Conservation (phyloP, 257 asterid genomes). For the Leonotis leonurus region DNA sequence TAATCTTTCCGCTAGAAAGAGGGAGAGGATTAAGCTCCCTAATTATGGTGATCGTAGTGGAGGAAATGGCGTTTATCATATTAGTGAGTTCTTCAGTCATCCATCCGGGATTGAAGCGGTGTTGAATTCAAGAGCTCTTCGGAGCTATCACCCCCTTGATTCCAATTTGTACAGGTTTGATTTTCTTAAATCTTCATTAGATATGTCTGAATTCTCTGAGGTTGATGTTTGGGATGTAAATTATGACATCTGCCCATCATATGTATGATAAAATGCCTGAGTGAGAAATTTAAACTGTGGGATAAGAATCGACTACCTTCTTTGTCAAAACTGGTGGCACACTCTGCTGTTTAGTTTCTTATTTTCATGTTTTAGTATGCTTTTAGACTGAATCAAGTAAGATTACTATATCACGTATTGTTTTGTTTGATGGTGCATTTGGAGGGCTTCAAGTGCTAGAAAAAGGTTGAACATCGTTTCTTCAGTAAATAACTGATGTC, state of each 20-base stretch:
- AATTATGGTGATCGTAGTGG: conserved; percentile 30
- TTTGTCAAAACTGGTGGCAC: too few species aligned
- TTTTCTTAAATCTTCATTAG: not conserved
- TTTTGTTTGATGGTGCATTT: too few species aligned
- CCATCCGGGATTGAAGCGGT: conserved; percentile 77
- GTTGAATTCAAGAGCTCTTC: conserved; percentile 69
- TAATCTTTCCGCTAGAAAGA: conserved; percentile 58
- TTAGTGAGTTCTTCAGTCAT: conserved; percentile 65
- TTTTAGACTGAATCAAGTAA: too few species aligned
- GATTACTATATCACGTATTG: too few species aligned
- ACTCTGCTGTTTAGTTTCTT: too few species aligned
- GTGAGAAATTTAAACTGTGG: not conserved
- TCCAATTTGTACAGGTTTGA: conserved; percentile 64
- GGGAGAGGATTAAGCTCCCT: conserved; percentile 60
- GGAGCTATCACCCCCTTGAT: conserved; percentile 54
- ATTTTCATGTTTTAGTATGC: too few species aligned
- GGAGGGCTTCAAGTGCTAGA: too few species aligned
- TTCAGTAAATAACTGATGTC: not conserved
- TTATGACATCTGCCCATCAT: not conserved
- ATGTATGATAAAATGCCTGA: conserved; percentile 18
- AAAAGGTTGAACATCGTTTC: too few species aligned
- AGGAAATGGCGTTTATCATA: conserved; percentile 22
- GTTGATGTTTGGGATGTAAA: not conserved
- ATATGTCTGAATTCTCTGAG: not conserved
- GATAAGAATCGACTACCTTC: not conserved